Conservation (phyloP, 169 alveolate species). For the Cystoisospora suis region DNA sequence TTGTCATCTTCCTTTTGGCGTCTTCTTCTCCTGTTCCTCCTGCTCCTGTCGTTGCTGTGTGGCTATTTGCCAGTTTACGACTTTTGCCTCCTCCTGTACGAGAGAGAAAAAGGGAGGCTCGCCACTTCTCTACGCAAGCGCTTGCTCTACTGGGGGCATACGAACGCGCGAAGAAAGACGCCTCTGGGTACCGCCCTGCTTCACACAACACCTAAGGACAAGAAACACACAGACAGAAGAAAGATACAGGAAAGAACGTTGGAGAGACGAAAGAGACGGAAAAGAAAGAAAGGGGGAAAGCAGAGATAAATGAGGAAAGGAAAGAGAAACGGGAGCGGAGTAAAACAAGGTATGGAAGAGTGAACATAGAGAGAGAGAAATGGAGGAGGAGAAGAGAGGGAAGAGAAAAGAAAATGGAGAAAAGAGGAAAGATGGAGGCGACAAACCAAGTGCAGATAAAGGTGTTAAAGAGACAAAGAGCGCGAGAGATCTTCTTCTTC, state of each 20-base stretch:
- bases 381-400: background rate
- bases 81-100: too few species aligned
- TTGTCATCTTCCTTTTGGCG: too few species aligned
- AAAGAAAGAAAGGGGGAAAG: background rate
- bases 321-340: background rate
- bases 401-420: background rate
- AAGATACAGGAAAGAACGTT: background rate
- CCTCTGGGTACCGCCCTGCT: slow-evolving; percentile 29
- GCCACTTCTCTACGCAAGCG: slow-evolving; percentile 22
- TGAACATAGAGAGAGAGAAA: background rate
- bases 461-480: background rate
- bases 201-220: background rate
- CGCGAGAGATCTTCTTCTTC: too few species aligned
- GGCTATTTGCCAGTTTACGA: too few species aligned
- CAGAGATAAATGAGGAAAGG: background rate
- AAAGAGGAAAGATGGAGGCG: background rate
- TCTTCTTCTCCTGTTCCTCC: too few species aligned
- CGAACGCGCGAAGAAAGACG: slow-evolving; percentile 42
- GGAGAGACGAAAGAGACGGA: background rate
- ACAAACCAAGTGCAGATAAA: background rate
- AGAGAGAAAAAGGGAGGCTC: background rate
- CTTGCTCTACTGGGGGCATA: slow-evolving; percentile 18
- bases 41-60: too few species aligned
- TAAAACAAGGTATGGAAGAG: background rate
- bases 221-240: background rate